These are phyloP conservation scores for Ilyonectria destructans DNA, from an alignment of 2,329 filamentous ascomycete genomes.

Conservation along the genomic window DNA sequence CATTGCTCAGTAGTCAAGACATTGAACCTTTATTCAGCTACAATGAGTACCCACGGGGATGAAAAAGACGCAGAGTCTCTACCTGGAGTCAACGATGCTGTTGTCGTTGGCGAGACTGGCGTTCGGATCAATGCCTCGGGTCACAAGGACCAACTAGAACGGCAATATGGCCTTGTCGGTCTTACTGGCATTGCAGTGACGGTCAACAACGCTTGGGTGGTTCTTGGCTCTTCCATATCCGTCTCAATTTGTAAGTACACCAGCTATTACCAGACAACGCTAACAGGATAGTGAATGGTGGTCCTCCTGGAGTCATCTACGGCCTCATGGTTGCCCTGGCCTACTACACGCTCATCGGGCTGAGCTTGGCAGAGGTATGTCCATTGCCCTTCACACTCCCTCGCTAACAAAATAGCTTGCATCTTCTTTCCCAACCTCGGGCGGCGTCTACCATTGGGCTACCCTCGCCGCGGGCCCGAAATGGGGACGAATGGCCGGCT, in stretches of 20 bases:
- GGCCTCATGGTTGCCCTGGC: constrained; percentile 43
- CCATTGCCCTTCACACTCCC: too few relatives aligned
- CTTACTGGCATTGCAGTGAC: constrained; percentile 48
- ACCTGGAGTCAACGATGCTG: constrained; percentile 32
- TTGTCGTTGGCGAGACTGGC: constrained; percentile 31
- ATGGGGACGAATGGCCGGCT: constrained; percentile 46
- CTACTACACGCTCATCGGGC: constrained; percentile 46
- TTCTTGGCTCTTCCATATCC: constrained; percentile 46
- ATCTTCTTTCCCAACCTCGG: constrained; percentile 44
- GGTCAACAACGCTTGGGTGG: constrained; percentile 49
- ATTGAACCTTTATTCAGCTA: background rate
- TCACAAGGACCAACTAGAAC: constrained; percentile 42
- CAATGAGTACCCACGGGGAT: constrained; percentile 10
- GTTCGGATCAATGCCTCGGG: constrained; percentile 40
- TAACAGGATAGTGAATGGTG: constrained; percentile 41
- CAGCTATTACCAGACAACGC: background rate
- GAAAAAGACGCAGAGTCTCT: constrained; percentile 27
- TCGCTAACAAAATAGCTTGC: constrained; percentile 33
- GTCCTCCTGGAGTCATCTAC: constrained; percentile 45
- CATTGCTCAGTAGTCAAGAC: too few relatives aligned
- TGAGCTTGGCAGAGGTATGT: constrained; percentile 45
- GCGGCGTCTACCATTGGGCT: constrained; percentile 48
- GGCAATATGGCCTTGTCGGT: constrained; percentile 46
- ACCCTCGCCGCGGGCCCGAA: constrained; percentile 43
- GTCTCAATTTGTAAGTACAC: constrained; percentile 40